phyloP scores from a whole-genome alignment of 2,329 filamentous ascomycete species.

The Fusarium domesticum region DNA sequence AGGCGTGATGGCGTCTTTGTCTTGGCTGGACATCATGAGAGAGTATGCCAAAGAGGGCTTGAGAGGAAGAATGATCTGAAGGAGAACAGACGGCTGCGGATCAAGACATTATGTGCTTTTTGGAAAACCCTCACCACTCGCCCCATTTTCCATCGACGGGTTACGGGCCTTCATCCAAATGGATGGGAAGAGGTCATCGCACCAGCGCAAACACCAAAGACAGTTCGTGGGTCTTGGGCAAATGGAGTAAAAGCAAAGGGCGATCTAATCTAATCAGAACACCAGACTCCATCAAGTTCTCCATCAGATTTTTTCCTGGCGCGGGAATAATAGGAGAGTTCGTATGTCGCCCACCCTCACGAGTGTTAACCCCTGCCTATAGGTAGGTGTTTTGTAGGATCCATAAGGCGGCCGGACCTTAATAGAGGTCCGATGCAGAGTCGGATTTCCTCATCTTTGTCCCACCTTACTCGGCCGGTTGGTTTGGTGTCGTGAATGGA shows the following conservation, averaged over 20 bases:
- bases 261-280: conserved; percentile 18
- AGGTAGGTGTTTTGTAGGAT: not conserved
- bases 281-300: not conserved
- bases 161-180: not conserved
- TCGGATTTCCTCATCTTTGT: not conserved
- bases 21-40: conserved; percentile 1
- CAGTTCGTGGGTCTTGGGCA: not conserved
- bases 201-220: not conserved
- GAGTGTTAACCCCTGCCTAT: not conserved
- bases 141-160: no score
- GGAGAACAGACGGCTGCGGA: no score
- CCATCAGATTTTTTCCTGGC: conserved; percentile 1
- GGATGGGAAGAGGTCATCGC: not conserved
- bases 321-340: no score
- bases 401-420: conserved; percentile 9
- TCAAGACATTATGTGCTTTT: no score
- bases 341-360: not conserved
- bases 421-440: not conserved
- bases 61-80: not conserved
- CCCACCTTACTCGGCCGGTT: conserved; percentile 3
- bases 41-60: not conserved
- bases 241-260: not conserved
- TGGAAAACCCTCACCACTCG: no score
- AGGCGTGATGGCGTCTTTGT: conserved; percentile 11
- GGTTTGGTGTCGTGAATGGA: not conserved